Evolutionary conservation across 2,329 filamentous ascomycete genomes (phyloP).

Genomic region (Botrytis hyacinthi): DNA sequence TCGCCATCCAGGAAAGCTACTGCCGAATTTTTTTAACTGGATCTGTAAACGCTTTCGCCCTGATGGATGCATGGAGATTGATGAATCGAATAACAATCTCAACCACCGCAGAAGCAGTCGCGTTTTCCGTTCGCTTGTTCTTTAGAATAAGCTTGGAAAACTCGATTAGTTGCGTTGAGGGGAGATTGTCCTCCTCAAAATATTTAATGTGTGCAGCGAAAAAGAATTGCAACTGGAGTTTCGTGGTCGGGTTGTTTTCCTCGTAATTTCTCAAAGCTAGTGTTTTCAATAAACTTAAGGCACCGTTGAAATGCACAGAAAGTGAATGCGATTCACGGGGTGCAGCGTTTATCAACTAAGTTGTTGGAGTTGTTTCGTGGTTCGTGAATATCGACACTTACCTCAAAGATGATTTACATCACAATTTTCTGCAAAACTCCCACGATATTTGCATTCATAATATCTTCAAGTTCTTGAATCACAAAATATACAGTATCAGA

Average conservation of each 20-base stretch:
- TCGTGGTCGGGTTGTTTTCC: not conserved
- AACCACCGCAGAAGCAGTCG: not conserved
- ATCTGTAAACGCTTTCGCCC: constrained; percentile 13
- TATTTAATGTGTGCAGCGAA: constrained; percentile 3
- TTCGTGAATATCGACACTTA: constrained; percentile 16
- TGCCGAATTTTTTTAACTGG: constrained; percentile 17
- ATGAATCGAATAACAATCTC: constrained; percentile 24
- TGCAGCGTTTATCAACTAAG: constrained; percentile 24
- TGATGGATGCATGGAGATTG: constrained; percentile 24
- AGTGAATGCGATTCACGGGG: constrained; percentile 23
- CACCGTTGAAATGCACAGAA: constrained; percentile 30
- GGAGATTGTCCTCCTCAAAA: not conserved
- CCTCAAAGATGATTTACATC: constrained; percentile 52
- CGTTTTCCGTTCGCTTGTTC: not conserved
- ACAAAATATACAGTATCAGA: constrained; percentile 49
- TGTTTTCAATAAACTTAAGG: constrained; percentile 26
- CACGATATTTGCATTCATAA: constrained; percentile 47
- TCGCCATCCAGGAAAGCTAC: constrained; percentile 26
- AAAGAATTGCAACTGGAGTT: constrained; percentile 7
- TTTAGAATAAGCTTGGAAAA: not conserved
- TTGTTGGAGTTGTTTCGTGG: not conserved
- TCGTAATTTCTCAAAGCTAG: constrained; percentile 7
- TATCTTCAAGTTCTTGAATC: constrained; percentile 46
- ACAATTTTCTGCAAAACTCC: constrained; percentile 53
- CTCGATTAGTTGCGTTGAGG: not conserved